Evolutionary conservation across 371 early-diverging fungal genomes (phyloP), one percentile per base, ranked within the genome.

Genomic region (Mortierella sp.): DNA sequence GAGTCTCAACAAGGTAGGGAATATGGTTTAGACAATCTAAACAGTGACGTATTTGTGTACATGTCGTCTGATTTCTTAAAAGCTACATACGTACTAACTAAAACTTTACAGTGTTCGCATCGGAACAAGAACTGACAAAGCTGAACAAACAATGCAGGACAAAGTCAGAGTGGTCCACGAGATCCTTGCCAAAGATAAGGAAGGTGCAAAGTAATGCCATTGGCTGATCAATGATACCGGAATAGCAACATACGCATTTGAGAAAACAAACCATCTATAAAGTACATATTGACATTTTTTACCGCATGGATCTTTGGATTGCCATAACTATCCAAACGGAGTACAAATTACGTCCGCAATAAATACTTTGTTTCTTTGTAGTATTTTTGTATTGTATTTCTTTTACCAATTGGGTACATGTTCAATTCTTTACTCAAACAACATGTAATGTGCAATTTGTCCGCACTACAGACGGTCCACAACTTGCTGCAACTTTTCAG

Each of bases 401-500:
- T 7, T 47, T 47, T 47, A 47, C n/a, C 47, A 47, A 17, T 47
- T n/a, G 47, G 47, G n/a, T 47, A 47, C 47, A 47, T 47, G 47
- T 47, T 47, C n/a, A n/a, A 47, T 47, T 47, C 47, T 47, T n/a
- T 47, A 47, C 47, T 47, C 47, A 47, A 17, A 47, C n/a, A 17
- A 17, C n/a, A 47, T n/a, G n/a, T 22, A 47, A 47, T 47, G 47
- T 47, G 47, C 47, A 22, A 7, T n/a, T n/a, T n/a, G n/a, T 47
- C 17, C n/a, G 23, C 22, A 71, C 70, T 87, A 90, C 86, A 91
- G 77, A 69, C 91, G 85, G 40, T 90, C 91, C 60, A 92, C 91
- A 55, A 92, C 89, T 42, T 71, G 61, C 78, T 91, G 89, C 70
- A 95, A 87, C 79, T 94, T 89, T 12, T 89, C 91, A 75, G 94